These are phyloP conservation scores for Heracleum sosnowskyi DNA, from an alignment of 129 eudicot species.

Conservation along the genomic window DNA sequence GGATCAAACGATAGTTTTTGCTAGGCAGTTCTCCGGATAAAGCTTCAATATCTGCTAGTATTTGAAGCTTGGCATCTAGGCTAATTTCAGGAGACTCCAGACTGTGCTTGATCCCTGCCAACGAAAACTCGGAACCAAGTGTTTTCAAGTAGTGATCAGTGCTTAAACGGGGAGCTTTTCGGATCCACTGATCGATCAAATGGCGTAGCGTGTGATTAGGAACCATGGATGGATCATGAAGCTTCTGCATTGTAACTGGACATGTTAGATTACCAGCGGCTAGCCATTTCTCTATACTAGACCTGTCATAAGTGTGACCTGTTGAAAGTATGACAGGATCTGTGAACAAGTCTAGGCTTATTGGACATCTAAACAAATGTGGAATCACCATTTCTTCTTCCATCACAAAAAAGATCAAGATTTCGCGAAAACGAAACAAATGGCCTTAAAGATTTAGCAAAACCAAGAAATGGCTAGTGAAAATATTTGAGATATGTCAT, in stretches of 20 bases:
- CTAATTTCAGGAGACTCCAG: constrained; percentile 24
- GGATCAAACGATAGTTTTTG: constrained; percentile 24
- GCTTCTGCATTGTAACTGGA: constrained; percentile 41
- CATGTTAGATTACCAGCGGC: constrained; percentile 29
- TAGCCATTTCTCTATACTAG: constrained; percentile 31
- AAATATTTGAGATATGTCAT: too few species aligned
- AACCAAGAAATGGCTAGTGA: neutral
- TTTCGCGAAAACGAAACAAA: neutral
- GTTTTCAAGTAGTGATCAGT: constrained; percentile 3
- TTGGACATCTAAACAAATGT: constrained; percentile 32
- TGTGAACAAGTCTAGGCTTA: constrained; percentile 32
- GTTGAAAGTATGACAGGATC: constrained; percentile 44
- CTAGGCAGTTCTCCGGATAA: constrained; percentile 19
- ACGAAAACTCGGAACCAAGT: constrained; percentile 5
- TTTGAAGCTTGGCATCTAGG: constrained; percentile 19
- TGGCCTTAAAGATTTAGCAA: neutral
- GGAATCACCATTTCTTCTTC: constrained; percentile 26
- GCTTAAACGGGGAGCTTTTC: constrained; percentile 10
- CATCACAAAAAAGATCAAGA: neutral
- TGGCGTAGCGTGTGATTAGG: constrained; percentile 37
- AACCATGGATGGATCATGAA: constrained; percentile 19
- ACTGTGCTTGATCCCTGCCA: constrained; percentile 15
- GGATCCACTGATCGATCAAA: constrained; percentile 28
- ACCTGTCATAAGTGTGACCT: constrained; percentile 44
- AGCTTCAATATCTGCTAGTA: constrained; percentile 16